Conservation (phyloP, 1,284 basidiomycete species). For the Lignosus rhinocerotis region DNA sequence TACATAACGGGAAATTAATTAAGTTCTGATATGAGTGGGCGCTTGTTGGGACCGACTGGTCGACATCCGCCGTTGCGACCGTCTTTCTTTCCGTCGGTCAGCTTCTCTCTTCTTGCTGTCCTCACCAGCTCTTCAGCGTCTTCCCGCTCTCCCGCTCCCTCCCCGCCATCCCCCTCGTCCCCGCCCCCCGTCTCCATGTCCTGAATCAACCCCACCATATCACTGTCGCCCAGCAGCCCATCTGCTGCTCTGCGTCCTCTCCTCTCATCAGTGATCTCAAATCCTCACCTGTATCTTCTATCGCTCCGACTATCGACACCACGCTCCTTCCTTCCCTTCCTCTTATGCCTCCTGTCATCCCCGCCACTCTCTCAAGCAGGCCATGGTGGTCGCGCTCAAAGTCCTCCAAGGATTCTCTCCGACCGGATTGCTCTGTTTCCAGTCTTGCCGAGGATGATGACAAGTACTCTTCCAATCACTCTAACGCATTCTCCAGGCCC, state of each 20-base stretch:
- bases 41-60: conserved; percentile 15
- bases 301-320: conserved; percentile 22
- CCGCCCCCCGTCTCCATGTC: conserved; percentile 10
- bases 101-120: not conserved
- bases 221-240: conserved; percentile 9
- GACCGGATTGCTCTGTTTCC: conserved; percentile 22
- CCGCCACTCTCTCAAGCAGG: conserved; percentile 24
- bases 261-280: conserved; percentile 18
- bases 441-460: conserved; percentile 24
- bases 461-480: conserved; percentile 19
- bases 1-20: conserved; percentile 15
- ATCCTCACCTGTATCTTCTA: conserved; percentile 22
- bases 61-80: conserved; percentile 24
- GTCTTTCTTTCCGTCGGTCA: not conserved
- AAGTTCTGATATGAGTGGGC: conserved; percentile 18
- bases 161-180: not conserved
- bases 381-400: conserved; percentile 40
- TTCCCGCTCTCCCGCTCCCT: not conserved
- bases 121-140: not conserved
- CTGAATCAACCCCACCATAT: conserved; percentile 4
- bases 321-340: conserved; percentile 30
- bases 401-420: conserved; percentile 30
- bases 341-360: conserved; percentile 29
- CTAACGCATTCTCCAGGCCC: conserved; percentile 19
- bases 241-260: conserved; percentile 2